These are phyloP conservation scores for Isabelozyma heimii DNA, from an alignment of 805 yeast genomes.

Conservation along the genomic window DNA sequence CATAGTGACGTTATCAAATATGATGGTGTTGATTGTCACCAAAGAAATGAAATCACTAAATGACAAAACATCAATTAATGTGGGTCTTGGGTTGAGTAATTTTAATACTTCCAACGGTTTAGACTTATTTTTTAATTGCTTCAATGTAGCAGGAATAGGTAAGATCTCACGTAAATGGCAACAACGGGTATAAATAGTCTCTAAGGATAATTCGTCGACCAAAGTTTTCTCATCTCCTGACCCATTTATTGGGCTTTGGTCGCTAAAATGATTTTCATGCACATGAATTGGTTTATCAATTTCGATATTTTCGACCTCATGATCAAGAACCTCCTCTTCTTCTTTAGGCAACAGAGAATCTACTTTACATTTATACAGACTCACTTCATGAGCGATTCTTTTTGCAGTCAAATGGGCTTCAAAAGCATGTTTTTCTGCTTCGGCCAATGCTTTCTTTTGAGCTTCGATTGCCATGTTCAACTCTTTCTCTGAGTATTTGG, in stretches of 20 bases:
- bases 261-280: slow-evolving; percentile 53
- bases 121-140: slow-evolving; percentile 52
- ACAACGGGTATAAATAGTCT: slow-evolving; percentile 68
- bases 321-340: slow-evolving; percentile 5
- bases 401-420: slow-evolving; percentile 75
- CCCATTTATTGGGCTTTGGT: slow-evolving; percentile 10
- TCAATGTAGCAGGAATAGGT: slow-evolving; percentile 84
- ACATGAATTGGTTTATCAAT: slow-evolving; percentile 73
- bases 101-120: slow-evolving; percentile 54
- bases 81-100: slow-evolving; percentile 57
- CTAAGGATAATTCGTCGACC: slow-evolving; percentile 36
- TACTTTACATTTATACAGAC: slow-evolving; percentile 33
- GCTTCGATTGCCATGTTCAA: slow-evolving; percentile 57
- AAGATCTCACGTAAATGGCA: slow-evolving; percentile 89
- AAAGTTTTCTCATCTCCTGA: slow-evolving; percentile 13
- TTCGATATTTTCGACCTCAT: slow-evolving; percentile 21
- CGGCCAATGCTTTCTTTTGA: slow-evolving; percentile 51
- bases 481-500: slow-evolving; percentile 43
- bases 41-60: slow-evolving; percentile 57
- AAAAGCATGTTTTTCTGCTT: slow-evolving; percentile 68
- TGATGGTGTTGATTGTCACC: slow-evolving; percentile 52
- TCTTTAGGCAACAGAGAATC: background rate
- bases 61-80: slow-evolving; percentile 54
- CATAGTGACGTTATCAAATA: slow-evolving; percentile 56
- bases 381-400: slow-evolving; percentile 65